Conservation (phyloP, 345 rosid species). For the Durio zibethinus region DNA sequence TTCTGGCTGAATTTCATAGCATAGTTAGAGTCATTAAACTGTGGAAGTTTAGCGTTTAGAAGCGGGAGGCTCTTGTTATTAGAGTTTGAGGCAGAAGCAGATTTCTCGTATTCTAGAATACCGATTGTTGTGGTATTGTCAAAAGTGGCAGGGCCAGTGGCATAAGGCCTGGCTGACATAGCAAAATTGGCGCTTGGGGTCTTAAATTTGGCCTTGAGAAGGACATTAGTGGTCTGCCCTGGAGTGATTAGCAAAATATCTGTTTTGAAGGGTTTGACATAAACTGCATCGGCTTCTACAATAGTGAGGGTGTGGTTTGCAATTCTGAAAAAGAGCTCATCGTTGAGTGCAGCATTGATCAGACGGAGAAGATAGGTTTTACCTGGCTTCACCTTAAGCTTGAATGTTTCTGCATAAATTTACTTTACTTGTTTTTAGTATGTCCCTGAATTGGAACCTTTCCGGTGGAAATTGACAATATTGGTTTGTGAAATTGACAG, state of each 20-base stretch:
- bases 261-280: constrained; percentile 64
- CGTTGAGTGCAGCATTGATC: constrained; percentile 35
- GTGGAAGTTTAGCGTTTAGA: constrained; percentile 41
- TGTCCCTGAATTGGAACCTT: not conserved
- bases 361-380: constrained; percentile 31
- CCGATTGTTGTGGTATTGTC: constrained; percentile 51
- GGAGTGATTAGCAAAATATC: constrained; percentile 48
- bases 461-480: not conserved
- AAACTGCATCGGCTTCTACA: constrained; percentile 74
- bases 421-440: not conserved
- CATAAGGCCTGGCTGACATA: constrained; percentile 49
- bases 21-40: constrained; percentile 42
- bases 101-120: constrained; percentile 36
- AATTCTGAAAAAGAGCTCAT: constrained; percentile 30
- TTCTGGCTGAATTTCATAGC: constrained; percentile 33
- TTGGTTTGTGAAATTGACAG: not conserved
- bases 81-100: constrained; percentile 18
- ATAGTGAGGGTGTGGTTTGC: constrained; percentile 48
- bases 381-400: constrained; percentile 38
- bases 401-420: constrained; percentile 43
- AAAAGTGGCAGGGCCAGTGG: constrained; percentile 46
- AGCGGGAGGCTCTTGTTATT: constrained; percentile 29
- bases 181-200: constrained; percentile 34
- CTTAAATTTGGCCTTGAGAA: constrained; percentile 40
- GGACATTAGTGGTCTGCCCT: constrained; percentile 74